Conservation (phyloP, 805 yeast species). For the Saccharomycopsis amapae region DNA sequence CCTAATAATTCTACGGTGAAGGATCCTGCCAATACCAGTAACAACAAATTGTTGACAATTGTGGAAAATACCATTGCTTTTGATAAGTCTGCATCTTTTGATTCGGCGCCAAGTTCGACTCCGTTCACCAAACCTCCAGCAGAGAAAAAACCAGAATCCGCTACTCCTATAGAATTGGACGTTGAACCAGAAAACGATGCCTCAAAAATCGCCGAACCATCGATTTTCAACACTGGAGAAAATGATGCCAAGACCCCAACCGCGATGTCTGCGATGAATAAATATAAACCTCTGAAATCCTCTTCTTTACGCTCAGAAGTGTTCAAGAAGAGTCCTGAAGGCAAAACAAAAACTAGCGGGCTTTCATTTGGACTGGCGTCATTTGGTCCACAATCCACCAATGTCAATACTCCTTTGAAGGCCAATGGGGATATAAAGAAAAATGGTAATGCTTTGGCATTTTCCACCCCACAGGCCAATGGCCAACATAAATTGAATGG, state of each 20-base stretch:
- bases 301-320: constrained; percentile 11
- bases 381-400: neutral
- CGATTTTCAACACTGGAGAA: neutral
- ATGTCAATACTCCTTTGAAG: neutral
- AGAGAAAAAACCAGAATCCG: neutral
- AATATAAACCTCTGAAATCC: constrained; percentile 14
- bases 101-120: constrained; percentile 7
- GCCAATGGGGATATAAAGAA: neutral
- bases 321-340: neutral
- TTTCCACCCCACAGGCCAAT: too few relatives aligned
- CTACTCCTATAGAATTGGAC: neutral
- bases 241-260: neutral
- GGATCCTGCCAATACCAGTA: neutral
- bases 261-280: neutral
- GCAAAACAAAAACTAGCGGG: neutral
- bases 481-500: neutral
- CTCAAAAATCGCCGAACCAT: neutral
- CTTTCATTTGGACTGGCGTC: neutral
- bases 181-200: neutral
- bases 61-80: constrained; percentile 3
- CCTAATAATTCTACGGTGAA: neutral
- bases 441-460: neutral
- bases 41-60: constrained; percentile 3
- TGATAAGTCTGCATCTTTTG: constrained; percentile 3
- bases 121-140: neutral